A percentile compares a stretch with the other conserved stretches of the same genome.
phyloP scores from a whole-genome alignment of 1,284 basidiomycete species.

The Sparassis latifolia region DNA sequence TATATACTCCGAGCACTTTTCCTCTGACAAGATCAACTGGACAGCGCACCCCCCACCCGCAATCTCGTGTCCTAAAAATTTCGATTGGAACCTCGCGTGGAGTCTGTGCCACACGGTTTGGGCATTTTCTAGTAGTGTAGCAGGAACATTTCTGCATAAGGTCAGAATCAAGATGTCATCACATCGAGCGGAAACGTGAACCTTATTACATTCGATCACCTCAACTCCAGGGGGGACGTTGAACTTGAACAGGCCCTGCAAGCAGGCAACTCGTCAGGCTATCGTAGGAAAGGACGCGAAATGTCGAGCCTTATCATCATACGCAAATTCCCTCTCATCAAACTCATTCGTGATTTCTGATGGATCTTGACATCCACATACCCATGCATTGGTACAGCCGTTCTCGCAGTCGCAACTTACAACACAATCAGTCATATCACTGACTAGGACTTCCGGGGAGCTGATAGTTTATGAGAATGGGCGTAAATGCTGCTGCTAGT shows the following conservation, averaged over 20 bases:
- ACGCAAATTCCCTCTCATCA: constrained; percentile 30
- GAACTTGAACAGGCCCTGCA: constrained; percentile 45
- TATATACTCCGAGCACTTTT: constrained; percentile 55
- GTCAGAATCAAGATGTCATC: neutral
- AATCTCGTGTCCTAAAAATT: constrained; percentile 27
- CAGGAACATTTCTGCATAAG: constrained; percentile 21
- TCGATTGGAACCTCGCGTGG: constrained; percentile 30
- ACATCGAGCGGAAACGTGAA: constrained; percentile 14
- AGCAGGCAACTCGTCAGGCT: neutral
- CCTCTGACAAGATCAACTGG: constrained; percentile 35
- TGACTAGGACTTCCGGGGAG: constrained; percentile 15
- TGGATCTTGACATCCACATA: constrained; percentile 27
- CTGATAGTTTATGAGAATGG: neutral
- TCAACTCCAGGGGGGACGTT: constrained; percentile 35
- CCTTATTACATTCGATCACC: constrained; percentile 58
- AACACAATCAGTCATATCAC: constrained; percentile 15
- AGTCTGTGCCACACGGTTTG: constrained; percentile 31
- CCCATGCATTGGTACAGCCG: constrained; percentile 19
- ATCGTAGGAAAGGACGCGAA: neutral
- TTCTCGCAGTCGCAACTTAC: constrained; percentile 26
- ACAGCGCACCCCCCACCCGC: constrained; percentile 34
- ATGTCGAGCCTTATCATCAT: constrained; percentile 27
- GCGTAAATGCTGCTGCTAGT: neutral
- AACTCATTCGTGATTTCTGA: constrained; percentile 18
- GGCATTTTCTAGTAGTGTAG: constrained; percentile 14